phyloP scores from a whole-genome alignment of 1,139 yeast species.

The Hansenula sp. region DNA sequence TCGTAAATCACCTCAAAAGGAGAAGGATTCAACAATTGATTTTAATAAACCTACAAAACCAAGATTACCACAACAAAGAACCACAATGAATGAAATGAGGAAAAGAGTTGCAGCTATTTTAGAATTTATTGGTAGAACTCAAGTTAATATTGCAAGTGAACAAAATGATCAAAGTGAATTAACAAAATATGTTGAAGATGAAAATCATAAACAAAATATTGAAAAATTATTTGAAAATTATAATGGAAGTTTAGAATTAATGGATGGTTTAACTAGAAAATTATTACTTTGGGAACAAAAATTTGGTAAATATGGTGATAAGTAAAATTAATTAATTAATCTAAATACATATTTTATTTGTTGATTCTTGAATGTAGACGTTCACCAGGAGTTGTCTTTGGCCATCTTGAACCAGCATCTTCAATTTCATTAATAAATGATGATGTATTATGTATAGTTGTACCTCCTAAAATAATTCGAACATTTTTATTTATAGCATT shows the following conservation, averaged over 20 bases:
- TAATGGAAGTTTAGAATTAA: conserved; percentile 53
- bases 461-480: conserved; percentile 73
- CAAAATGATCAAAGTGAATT: conserved; percentile 50
- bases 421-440: conserved; percentile 42
- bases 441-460: conserved; percentile 56
- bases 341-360: neutral
- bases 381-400: conserved; percentile 15
- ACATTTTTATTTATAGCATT: conserved; percentile 46
- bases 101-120: conserved; percentile 85
- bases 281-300: conserved; percentile 75
- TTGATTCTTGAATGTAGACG: conserved; percentile 18
- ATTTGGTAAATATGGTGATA: conserved; percentile 31
- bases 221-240: conserved; percentile 41
- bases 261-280: conserved; percentile 68
- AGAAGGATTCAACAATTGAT: conserved; percentile 26
- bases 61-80: conserved; percentile 70
- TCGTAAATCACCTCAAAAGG: conserved; percentile 19
- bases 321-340: neutral
- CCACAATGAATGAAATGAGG: conserved; percentile 75
- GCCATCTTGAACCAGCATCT: conserved; percentile 23
- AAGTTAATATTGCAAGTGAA: conserved; percentile 73
- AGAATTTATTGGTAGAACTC: conserved; percentile 85
- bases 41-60: conserved; percentile 75
- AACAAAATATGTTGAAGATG: conserved; percentile 40
- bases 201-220: conserved; percentile 27